A percentile compares a stretch with the other conserved stretches of the same genome.
Evolutionary conservation across 257 asterid species (phyloP).

Genomic region (Solanum gandarillasii): DNA sequence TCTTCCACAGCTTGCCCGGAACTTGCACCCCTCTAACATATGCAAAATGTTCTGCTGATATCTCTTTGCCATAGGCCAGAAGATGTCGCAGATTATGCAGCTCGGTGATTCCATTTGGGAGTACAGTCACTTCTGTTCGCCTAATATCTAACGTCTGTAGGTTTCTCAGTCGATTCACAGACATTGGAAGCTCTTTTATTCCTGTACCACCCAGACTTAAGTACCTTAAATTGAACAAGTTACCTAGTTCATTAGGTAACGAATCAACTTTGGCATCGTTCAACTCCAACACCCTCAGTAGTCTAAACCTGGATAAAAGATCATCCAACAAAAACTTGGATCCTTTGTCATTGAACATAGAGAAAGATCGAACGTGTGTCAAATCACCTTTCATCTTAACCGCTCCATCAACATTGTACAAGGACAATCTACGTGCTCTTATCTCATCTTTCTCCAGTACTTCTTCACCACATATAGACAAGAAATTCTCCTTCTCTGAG

Average conservation of each 20-base stretch:
- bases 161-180: slow-evolving; percentile 6
- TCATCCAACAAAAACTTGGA: background rate
- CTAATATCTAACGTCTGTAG: slow-evolving; percentile 16
- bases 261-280: slow-evolving; percentile 11
- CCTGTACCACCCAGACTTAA: slow-evolving; percentile 24
- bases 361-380: slow-evolving; percentile 18
- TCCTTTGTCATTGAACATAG: slow-evolving; percentile 7
- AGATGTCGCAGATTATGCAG: slow-evolving; percentile 31
- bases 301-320: background rate
- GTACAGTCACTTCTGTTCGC: slow-evolving; percentile 1
- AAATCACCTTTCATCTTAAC: background rate
- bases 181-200: slow-evolving; percentile 24
- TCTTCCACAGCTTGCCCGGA: slow-evolving; percentile 5
- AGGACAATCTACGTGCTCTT: slow-evolving; percentile 22
- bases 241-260: slow-evolving; percentile 16
- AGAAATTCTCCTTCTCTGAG: slow-evolving; percentile 20
- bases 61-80: slow-evolving; percentile 11
- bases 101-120: slow-evolving; percentile 14
- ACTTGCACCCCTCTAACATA: slow-evolving; percentile 12
- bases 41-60: background rate
- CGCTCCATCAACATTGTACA: background rate
- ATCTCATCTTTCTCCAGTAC: background rate
- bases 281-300: slow-evolving; percentile 21
- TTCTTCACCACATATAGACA: slow-evolving; percentile 5
- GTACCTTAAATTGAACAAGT: slow-evolving; percentile 25